phyloP scores from a whole-genome alignment of 75 land plant species.

The Adiantum capillusveneris region DNA sequence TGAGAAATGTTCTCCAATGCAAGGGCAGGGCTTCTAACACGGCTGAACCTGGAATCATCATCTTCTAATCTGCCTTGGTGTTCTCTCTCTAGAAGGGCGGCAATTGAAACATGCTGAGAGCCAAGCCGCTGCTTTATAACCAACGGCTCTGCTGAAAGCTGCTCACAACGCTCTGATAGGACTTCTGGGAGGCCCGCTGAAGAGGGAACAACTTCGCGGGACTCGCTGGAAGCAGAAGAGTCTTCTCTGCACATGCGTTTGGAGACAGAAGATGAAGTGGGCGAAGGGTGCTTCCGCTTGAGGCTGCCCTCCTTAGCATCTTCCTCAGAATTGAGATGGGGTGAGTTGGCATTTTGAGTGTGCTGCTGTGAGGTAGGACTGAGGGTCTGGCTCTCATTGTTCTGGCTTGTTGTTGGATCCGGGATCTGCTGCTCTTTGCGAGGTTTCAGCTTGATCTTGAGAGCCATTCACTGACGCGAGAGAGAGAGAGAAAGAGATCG shows the following conservation, averaged over 20 bases:
- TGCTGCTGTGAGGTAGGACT: constrained; percentile 2
- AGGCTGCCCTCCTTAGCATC: constrained; percentile 6
- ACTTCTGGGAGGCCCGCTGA: constrained; percentile 22
- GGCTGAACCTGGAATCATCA: constrained; percentile 9
- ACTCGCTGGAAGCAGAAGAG: constrained; percentile 8
- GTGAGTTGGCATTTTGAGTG: not conserved
- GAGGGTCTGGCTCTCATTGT: not conserved
- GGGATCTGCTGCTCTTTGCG: not conserved
- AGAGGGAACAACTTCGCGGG: constrained; percentile 8
- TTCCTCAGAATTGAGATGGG: constrained; percentile 4
- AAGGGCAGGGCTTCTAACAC: constrained; percentile 5
- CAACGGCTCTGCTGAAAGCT: constrained; percentile 10
- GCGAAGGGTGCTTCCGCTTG: constrained; percentile 16
- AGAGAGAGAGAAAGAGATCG: not conserved
- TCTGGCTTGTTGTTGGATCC: not conserved
- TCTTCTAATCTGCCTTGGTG: constrained; percentile 10
- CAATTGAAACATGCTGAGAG: constrained; percentile 21
- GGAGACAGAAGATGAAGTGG: constrained; percentile 12
- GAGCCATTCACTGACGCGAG: too few relatives aligned
- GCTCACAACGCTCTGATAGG: constrained; percentile 16
- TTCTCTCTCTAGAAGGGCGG: constrained; percentile 16
- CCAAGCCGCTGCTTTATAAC: constrained; percentile 25
- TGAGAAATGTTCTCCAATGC: constrained; percentile 79
- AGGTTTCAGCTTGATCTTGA: constrained; percentile 6
- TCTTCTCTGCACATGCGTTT: constrained; percentile 2